phyloP scores from a whole-genome alignment of 73 alveolate genomes.

The Breviolum minutum region DNA sequence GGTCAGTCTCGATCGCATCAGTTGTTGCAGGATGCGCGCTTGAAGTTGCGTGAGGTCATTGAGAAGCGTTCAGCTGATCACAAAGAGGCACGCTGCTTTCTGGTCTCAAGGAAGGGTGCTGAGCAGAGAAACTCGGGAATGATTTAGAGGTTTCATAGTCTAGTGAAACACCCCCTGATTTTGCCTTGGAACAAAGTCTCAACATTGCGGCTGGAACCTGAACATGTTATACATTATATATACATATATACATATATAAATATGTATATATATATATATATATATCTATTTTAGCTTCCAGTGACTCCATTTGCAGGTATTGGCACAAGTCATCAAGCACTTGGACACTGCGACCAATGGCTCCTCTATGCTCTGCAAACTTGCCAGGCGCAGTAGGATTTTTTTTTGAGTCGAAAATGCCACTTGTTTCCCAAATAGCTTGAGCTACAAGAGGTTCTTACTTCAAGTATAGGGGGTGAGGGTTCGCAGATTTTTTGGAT shows the following conservation, averaged over 20 bases:
- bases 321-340: conserved; percentile 23
- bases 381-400: conserved; percentile 12
- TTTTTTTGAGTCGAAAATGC: background rate
- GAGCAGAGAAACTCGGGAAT: background rate
- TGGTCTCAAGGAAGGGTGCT: background rate
- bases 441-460: too few relatives aligned
- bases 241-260: too few relatives aligned
- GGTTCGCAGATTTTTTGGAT: too few relatives aligned
- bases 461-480: too few relatives aligned
- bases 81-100: background rate
- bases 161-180: too few relatives aligned
- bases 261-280: too few relatives aligned
- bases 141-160: too few relatives aligned
- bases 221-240: too few relatives aligned
- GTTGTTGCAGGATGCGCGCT: conserved; percentile 32
- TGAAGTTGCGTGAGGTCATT: conserved; percentile 41
- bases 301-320: background rate
- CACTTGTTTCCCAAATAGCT: too few relatives aligned
- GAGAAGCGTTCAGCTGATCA: conserved; percentile 40
- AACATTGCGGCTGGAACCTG: too few relatives aligned
- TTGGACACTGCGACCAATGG: conserved; percentile 3
- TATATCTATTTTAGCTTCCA: background rate
- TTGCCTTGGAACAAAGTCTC: too few relatives aligned
- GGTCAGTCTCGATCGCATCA: background rate
- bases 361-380: conserved; percentile 69